A percentile compares a stretch with the other conserved stretches of the same genome.
phyloP scores from a whole-genome alignment of 352 stramenopile genomes.

The Globisporangium perplexum region DNA sequence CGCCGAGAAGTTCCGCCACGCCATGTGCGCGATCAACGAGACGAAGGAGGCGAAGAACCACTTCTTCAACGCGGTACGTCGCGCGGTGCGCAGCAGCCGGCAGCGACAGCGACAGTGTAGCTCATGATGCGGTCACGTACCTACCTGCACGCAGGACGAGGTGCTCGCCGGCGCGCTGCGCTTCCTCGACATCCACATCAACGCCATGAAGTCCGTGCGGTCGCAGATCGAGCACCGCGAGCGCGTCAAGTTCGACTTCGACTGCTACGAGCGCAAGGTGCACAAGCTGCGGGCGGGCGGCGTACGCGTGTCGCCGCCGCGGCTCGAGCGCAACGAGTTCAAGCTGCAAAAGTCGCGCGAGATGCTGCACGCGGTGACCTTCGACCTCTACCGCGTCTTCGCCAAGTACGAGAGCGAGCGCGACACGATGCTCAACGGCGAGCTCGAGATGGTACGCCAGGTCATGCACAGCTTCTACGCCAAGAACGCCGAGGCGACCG shows the following conservation, averaged over 20 bases:
- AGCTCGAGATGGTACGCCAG: conserved; percentile 76
- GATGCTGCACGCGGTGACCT: conserved; percentile 43
- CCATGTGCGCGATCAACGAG: conserved; percentile 74
- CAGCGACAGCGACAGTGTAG: too few species aligned
- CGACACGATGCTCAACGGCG: conserved; percentile 69
- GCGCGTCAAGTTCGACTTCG: conserved; percentile 62
- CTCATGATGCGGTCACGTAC: too few species aligned
- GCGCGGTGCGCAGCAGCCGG: not conserved
- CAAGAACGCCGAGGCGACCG: conserved; percentile 63
- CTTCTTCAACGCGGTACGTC: conserved; percentile 57
- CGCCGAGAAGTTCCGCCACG: conserved; percentile 64
- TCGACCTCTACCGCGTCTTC: conserved; percentile 67
- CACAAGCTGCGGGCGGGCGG: conserved; percentile 22
- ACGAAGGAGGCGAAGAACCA: conserved; percentile 72
- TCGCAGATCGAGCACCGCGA: conserved; percentile 69
- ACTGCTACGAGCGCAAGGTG: conserved; percentile 61
- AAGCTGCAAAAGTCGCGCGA: conserved; percentile 44
- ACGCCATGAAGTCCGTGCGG: conserved; percentile 66
- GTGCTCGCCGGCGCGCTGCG: conserved; percentile 52
- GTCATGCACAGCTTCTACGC: conserved; percentile 77
- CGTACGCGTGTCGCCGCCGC: conserved; percentile 14
- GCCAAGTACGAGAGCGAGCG: conserved; percentile 75
- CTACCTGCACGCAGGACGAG: conserved; percentile 33
- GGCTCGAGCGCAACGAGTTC: conserved; percentile 50
- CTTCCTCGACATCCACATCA: conserved; percentile 71